Conservation (phyloP, 2,329 filamentous ascomycete genomes). For the Lachnellula willkommii region DNA sequence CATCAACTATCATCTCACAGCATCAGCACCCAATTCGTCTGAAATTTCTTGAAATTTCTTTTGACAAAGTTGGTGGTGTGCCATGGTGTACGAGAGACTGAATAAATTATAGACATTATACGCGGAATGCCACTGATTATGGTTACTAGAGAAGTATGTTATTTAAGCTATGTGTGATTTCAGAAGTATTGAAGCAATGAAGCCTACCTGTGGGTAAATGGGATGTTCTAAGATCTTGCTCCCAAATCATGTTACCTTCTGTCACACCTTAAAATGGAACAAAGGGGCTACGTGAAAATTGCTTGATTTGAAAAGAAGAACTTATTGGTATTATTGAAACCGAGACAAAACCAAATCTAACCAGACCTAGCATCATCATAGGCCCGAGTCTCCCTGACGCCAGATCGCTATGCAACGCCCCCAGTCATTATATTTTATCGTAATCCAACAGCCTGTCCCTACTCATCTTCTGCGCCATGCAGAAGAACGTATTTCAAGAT, state of each 20-base stretch:
- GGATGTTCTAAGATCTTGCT: no score
- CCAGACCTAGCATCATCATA: conserved; percentile 17
- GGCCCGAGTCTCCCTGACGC: conserved; percentile 28
- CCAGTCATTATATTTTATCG: conserved; percentile 16
- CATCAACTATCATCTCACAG: not conserved
- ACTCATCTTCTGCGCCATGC: conserved; percentile 38
- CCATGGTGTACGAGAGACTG: no score
- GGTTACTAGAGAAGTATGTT: no score
- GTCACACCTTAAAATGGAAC: not conserved
- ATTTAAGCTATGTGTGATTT: no score
- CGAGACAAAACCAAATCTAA: conserved; percentile 25
- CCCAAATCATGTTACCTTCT: no score
- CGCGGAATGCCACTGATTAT: no score
- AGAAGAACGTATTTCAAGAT: conserved; percentile 93
- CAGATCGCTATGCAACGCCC: conserved; percentile 34
- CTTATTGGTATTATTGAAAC: conserved; percentile 26
- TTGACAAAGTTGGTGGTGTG: no score
- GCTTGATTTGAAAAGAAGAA: not conserved
- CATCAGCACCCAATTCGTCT: no score
- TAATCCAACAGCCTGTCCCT: conserved; percentile 14
- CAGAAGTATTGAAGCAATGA: no score
- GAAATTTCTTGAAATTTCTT: no score
- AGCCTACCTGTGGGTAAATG: no score
- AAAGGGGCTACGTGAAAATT: not conserved
- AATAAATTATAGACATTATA: no score